Evolutionary conservation across 2,329 filamentous ascomycete genomes (phyloP), one percentile per base, ranked within the genome.

Genomic region (Sporothrix variecibatus): DNA sequence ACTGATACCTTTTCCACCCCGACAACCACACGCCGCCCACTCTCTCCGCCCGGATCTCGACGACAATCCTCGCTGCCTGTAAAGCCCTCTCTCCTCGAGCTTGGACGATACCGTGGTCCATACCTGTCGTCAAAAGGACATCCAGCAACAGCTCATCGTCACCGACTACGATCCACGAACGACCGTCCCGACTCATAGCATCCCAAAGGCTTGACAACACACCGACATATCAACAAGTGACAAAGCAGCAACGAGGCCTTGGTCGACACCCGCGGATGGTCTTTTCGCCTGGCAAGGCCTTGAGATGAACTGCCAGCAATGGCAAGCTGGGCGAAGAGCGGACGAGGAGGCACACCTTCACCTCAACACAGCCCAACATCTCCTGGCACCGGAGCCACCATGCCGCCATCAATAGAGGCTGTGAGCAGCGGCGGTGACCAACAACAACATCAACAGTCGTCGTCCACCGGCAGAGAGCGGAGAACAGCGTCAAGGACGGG

Each of bases 241-340:
- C 38, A 46, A 26, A 51, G 46, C 43, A 49, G 65, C 43, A 11
- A 8, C 26, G 28, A 28, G 43, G 23, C 26, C 6, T 26, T 23
- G 31, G 60, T 56, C 26, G 23, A 72, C 34, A 31, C 51, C 31
- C 31, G 51, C 74, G 67, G 31, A 75, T 72, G 58, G 51, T 51
- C n/a, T 17, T 17, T 9, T 34, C 73, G 65, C n/a, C 12, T 31
- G 49, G n/a, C 7, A 26, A 38, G 71, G 69, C 73, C 49, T 69
- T 76, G 77, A 72, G 56, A 76, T 76, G 76, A 74, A 53, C 58
- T 40, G 31, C 31, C 72, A 58, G 73, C 70, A n/a, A 77, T 78
- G 76, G 76, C 77, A 62, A 75, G 75, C 62, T 74, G 76, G 76
- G 72, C 70, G 74, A 75, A 75, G 51, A 76, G 75, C 72, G 76